A percentile compares a stretch with the other conserved stretches of the same genome.
Evolutionary conservation across 139 green algal genomes (phyloP).

Genomic region (Chlamydomonas eustigma): DNA sequence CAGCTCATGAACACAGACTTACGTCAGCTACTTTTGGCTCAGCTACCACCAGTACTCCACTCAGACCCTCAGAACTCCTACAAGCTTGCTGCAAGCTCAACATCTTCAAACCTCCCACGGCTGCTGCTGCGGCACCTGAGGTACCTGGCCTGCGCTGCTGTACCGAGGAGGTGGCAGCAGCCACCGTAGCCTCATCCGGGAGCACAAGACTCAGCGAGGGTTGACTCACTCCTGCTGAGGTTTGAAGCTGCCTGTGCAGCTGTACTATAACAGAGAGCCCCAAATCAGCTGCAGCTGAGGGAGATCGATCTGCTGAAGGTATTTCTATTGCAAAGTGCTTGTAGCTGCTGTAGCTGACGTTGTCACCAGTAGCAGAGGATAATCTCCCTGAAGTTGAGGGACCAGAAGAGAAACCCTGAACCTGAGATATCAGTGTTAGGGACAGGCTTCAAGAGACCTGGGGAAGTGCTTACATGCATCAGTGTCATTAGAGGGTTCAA

Average conservation of each 20-base stretch:
- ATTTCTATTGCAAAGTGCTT: slow-evolving; percentile 31
- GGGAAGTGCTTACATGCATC: not conserved
- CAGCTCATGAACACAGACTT: too few relatives aligned
- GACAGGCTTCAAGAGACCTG: not conserved
- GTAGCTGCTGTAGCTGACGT: not conserved
- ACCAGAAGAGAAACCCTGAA: not conserved
- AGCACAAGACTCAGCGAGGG: slow-evolving; percentile 3
- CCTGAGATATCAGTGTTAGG: not conserved
- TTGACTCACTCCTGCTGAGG: not conserved
- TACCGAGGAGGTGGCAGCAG: not conserved
- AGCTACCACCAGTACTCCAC: slow-evolving; percentile 34
- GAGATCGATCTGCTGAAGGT: slow-evolving; percentile 19
- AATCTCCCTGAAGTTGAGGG: not conserved
- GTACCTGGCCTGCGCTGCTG: not conserved
- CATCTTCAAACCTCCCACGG: not conserved
- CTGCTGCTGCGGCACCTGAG: not conserved
- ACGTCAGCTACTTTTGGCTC: slow-evolving; percentile 32
- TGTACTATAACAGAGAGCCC: not conserved
- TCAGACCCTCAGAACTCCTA: slow-evolving; percentile 12
- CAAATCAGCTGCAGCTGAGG: slow-evolving; percentile 11
- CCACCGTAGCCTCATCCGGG: slow-evolving; percentile 6
- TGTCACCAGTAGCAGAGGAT: too few relatives aligned
- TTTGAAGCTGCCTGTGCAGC: slow-evolving; percentile 1
- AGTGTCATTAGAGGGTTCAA: not conserved
- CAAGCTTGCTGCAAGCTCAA: slow-evolving; percentile 34